These are phyloP conservation scores for Straminergon stramineum DNA, from an alignment of 225 moss, liverwort and hornwort species.

Conservation along the genomic window DNA sequence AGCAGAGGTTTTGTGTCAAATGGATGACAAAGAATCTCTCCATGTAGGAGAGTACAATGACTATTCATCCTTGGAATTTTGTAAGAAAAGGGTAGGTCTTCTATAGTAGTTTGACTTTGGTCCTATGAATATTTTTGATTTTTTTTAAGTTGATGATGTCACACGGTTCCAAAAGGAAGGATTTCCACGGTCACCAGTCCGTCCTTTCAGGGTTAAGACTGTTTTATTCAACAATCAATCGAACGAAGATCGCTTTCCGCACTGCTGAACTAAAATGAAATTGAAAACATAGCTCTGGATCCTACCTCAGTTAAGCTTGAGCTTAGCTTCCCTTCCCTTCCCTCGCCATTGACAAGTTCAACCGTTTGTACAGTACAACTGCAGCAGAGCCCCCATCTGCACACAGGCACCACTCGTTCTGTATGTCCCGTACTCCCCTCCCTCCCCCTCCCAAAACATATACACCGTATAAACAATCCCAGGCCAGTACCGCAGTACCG, in stretches of 20 bases:
- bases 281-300: background rate
- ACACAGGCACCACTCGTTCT: background rate
- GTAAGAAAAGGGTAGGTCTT: too few species aligned
- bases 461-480: background rate
- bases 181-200: too few species aligned
- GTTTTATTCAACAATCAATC: background rate
- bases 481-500: background rate
- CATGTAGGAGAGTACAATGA: too few species aligned
- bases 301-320: background rate
- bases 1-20: too few species aligned
- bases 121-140: too few species aligned
- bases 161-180: too few species aligned
- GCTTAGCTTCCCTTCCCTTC: background rate
- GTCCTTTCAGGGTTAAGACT: background rate
- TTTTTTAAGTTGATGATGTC: too few species aligned
- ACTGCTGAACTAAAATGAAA: background rate
- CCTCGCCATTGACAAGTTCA: background rate
- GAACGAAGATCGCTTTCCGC: background rate
- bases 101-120: too few species aligned
- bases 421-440: background rate
- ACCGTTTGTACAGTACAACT: background rate
- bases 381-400: background rate
- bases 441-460: too few species aligned
- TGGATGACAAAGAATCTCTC: too few species aligned
- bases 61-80: too few species aligned